A percentile compares a stretch with the other conserved stretches of the same genome.
phyloP scores from a whole-genome alignment of 225 moss, liverwort and hornwort genomes.

The Ulota crispa region DNA sequence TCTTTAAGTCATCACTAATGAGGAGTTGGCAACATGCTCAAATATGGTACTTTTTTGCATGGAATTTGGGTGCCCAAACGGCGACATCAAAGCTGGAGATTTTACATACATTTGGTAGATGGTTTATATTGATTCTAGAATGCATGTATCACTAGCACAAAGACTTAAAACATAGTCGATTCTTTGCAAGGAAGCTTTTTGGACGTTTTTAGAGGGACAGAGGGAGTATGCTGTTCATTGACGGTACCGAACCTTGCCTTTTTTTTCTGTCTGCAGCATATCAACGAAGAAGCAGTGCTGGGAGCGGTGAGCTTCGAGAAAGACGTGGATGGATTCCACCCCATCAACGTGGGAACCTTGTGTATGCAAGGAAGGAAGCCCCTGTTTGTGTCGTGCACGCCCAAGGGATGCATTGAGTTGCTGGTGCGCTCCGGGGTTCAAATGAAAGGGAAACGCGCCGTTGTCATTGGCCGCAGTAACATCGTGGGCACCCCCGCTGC shows the following conservation, averaged over 20 bases:
- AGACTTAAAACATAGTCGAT: too few relatives aligned
- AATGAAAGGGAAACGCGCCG: constrained; percentile 80
- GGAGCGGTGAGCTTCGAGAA: constrained; percentile 78
- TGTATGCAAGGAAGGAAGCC: constrained; percentile 86
- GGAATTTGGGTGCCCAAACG: too few relatives aligned
- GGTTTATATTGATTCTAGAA: too few relatives aligned
- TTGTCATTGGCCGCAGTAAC: constrained; percentile 91
- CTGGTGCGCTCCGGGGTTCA: constrained; percentile 60
- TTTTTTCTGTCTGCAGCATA: constrained; percentile 44
- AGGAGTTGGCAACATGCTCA: too few relatives aligned
- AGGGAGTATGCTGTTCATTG: neutral
- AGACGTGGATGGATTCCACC: constrained; percentile 98
- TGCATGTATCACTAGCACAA: too few relatives aligned
- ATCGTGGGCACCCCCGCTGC: constrained; percentile 96
- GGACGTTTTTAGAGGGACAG: too few relatives aligned
- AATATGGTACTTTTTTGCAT: too few relatives aligned
- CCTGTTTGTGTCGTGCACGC: constrained; percentile 80
- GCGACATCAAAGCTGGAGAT: too few relatives aligned
- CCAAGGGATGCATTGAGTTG: constrained; percentile 89
- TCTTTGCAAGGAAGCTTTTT: too few relatives aligned
- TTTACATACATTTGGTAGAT: too few relatives aligned
- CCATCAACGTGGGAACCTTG: constrained; percentile 84
- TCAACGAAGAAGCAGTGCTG: constrained; percentile 78
- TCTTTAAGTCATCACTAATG: too few relatives aligned
- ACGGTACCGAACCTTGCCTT: neutral